Conservation (phyloP, 2,329 filamentous ascomycete species). For the Trichoderma guizhouense region DNA sequence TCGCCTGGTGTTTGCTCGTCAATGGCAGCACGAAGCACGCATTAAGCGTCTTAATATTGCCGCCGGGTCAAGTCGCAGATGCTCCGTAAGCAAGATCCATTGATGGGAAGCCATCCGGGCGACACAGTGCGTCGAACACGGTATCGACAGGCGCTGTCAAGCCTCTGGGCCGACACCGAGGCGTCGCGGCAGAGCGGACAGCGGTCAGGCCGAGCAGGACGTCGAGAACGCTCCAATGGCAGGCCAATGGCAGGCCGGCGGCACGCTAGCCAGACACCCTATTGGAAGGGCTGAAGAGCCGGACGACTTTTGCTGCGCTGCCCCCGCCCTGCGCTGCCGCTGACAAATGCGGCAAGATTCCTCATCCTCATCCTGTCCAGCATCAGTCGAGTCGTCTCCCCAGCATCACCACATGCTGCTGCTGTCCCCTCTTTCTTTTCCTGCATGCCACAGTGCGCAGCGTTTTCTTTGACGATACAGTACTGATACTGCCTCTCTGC, state of each 20-base stretch:
- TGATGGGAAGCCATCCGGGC: neutral
- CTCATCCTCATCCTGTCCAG: neutral
- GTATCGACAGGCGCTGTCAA: neutral
- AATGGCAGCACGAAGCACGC: neutral
- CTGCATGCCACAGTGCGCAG: slow-evolving; percentile 3
- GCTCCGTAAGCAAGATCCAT: neutral
- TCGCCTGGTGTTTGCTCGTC: neutral
- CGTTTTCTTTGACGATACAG: neutral
- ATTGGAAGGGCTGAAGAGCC: slow-evolving; percentile 15
- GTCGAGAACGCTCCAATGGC: neutral
- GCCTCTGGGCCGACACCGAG: slow-evolving; percentile 1
- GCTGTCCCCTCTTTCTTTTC: neutral
- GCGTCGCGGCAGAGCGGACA: slow-evolving; percentile 10
- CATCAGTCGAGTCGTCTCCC: neutral
- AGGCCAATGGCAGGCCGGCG: too few species aligned
- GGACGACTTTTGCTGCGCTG: slow-evolving; percentile 2
- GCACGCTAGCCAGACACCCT: neutral
- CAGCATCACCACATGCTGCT: neutral
- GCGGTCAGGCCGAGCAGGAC: slow-evolving; percentile 9
- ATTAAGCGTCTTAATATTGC: neutral
- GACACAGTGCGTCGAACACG: neutral
- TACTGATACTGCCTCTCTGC: neutral
- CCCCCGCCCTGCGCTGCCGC: slow-evolving; percentile 9
- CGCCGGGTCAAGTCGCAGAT: neutral
- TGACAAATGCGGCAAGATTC: slow-evolving; percentile 20